Evolutionary conservation across 148 eudicot genomes (phyloP), one percentile per base, ranked within the genome.

Genomic region (Rheum nobile): DNA sequence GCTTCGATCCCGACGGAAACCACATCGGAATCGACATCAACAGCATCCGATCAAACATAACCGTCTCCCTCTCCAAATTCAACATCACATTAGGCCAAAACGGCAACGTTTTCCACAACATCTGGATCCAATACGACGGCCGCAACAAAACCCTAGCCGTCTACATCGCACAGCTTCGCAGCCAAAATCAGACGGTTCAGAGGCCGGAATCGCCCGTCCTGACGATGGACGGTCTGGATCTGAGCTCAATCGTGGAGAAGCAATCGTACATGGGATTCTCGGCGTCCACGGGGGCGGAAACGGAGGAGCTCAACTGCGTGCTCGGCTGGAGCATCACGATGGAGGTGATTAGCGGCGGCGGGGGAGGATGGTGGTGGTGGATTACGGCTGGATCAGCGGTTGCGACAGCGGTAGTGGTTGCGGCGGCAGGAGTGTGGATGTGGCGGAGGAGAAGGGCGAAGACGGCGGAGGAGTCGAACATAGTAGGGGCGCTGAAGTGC

Each of bases 311-410:
- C 19, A 88, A 91, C 79, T 91, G 97, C 44, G 88, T 93, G 0
- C 71, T 85, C 37, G 75, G 88, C 79, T 93, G 98, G 98, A 93
- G 91, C 31, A 57, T 93, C 17, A 89, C 98, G 2, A 88, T 93
- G 4, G 77, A 84, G 34, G 17, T 76, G 9, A 77, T 83, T 42
- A 21, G 9, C 11, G 71, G 24, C 1, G 12, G 38, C n/a, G 46
- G 75, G 2, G 46, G 42, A 6, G 26, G 77, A 68, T 6, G 73
- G 76, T 1, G 57, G 76, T 4, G 10, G 26, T 6, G 42, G 44
- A 1, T 22, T 22, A 72, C 77, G 9, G 29, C 39, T 9, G 71
- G 16, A 67, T 2, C 24, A 5, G 39, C 71, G 71, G 44, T 0
- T 22, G 79, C 76, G n/a, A n/a, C n/a, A 1, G 54, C 28, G 17